A percentile compares a stretch with the other conserved stretches of the same genome.
These are phyloP conservation scores for Wallacemonas rigidus DNA, from an alignment of 208 protist species.

Conservation along the genomic window DNA sequence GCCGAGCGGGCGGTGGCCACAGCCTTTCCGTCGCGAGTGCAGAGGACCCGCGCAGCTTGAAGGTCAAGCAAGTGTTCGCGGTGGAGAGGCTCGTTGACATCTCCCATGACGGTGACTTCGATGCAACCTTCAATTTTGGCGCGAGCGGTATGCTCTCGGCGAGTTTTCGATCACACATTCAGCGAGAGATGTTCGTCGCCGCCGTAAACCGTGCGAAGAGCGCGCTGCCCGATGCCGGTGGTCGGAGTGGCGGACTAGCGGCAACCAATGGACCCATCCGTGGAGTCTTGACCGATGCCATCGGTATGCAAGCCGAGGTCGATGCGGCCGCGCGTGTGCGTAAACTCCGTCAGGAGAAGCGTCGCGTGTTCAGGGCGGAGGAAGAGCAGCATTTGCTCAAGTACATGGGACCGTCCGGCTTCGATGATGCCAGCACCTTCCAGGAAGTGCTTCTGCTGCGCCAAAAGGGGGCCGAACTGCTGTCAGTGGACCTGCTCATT, in stretches of 20 bases:
- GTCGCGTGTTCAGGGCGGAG: slow-evolving; percentile 60
- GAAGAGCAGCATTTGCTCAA: slow-evolving; percentile 78
- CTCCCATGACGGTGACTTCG: slow-evolving; percentile 74
- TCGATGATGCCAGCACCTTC: slow-evolving; percentile 80
- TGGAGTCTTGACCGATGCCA: slow-evolving; percentile 64
- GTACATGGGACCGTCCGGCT: slow-evolving; percentile 52
- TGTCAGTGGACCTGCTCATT: slow-evolving; percentile 62
- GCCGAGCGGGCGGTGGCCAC: slow-evolving; percentile 18
- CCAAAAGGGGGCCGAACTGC: slow-evolving; percentile 79
- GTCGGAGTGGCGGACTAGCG: slow-evolving; percentile 7
- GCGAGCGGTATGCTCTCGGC: slow-evolving; percentile 81
- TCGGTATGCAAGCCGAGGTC: slow-evolving; percentile 59
- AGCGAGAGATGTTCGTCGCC: slow-evolving; percentile 88
- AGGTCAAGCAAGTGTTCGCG: slow-evolving; percentile 72
- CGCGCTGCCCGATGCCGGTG: slow-evolving; percentile 15
- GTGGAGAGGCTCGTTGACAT: slow-evolving; percentile 74
- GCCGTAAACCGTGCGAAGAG: slow-evolving; percentile 58
- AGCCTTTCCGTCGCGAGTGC: slow-evolving; percentile 48
- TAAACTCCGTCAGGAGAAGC: slow-evolving; percentile 68
- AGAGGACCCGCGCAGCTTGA: slow-evolving; percentile 37
- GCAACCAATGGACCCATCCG: slow-evolving; percentile 28
- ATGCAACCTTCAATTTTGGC: slow-evolving; percentile 86
- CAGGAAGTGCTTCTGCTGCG: slow-evolving; percentile 62
- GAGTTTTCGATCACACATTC: slow-evolving; percentile 87
- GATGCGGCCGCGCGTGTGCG: slow-evolving; percentile 76